Conservation (phyloP, 495 filamentous ascomycete genomes). For the Rusavskia elegans region DNA sequence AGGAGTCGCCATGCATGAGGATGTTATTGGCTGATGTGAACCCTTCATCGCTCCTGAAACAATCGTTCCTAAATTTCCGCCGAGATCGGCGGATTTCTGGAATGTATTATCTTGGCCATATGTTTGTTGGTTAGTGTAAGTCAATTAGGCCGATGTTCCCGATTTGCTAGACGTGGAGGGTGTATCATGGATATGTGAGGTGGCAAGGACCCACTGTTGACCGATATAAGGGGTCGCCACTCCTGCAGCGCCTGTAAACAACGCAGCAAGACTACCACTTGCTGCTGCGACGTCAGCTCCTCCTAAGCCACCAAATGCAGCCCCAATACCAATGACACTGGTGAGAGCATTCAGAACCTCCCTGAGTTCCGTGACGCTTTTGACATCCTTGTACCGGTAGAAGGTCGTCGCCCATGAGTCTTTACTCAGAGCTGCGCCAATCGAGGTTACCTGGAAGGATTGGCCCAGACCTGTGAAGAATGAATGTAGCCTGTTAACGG, state of each 20-base stretch:
- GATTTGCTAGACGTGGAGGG: no score
- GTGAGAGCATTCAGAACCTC: slow-evolving; percentile 6
- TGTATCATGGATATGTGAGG: background rate
- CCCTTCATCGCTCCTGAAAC: slow-evolving; percentile 9
- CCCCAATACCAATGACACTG: slow-evolving; percentile 13
- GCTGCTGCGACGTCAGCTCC: slow-evolving; percentile 2
- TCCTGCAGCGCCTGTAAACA: slow-evolving; percentile 5
- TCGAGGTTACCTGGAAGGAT: slow-evolving; percentile 12
- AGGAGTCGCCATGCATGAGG: slow-evolving; percentile 14
- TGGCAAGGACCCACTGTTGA: background rate
- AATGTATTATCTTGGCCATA: slow-evolving; percentile 13
- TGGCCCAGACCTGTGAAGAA: slow-evolving; percentile 14
- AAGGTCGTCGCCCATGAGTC: slow-evolving; percentile 15
- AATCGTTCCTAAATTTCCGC: slow-evolving; percentile 10
- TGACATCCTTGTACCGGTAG: slow-evolving; percentile 16
- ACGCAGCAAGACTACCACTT: background rate
- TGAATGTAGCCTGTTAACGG: slow-evolving; percentile 9
- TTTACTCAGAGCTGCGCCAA: slow-evolving; percentile 15
- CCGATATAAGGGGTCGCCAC: slow-evolving; percentile 5
- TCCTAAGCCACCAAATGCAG: slow-evolving; percentile 12
- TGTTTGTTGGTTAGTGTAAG: background rate
- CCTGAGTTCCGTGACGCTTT: slow-evolving; percentile 8
- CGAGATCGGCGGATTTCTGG: slow-evolving; percentile 16
- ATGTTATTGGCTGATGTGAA: slow-evolving; percentile 16
- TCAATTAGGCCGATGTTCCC: no score